Evolutionary conservation across 2,329 filamentous ascomycete species (phyloP).

Genomic region (Ilyonectria mors-panacis): DNA sequence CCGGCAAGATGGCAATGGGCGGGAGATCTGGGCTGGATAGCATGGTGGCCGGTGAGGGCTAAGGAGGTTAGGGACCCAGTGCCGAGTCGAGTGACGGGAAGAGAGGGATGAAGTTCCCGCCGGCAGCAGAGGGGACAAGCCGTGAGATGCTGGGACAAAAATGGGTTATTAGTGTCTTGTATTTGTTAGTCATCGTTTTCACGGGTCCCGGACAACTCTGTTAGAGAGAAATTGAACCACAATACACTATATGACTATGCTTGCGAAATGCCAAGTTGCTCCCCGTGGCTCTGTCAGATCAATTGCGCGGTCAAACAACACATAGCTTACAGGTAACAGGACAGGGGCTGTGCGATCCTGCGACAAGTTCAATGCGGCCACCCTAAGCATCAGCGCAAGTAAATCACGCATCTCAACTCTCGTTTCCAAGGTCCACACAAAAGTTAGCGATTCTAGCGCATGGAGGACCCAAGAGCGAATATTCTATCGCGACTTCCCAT

Average conservation of each 20-base stretch:
- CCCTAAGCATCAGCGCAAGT: not conserved
- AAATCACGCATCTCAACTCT: not conserved
- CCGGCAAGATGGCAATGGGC: slow-evolving; percentile 53
- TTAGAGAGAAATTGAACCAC: not conserved
- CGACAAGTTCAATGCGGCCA: not conserved
- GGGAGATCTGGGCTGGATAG: slow-evolving; percentile 50
- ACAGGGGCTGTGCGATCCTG: not conserved
- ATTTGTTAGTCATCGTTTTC: no score
- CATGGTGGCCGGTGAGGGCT: slow-evolving; percentile 47
- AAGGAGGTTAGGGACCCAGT: slow-evolving; percentile 54
- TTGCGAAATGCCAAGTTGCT: not conserved
- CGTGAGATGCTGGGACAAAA: not conserved
- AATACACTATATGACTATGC: not conserved
- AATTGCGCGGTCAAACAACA: not conserved
- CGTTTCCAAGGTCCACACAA: not conserved
- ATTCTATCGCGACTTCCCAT: not conserved
- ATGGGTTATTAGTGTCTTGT: not conserved
- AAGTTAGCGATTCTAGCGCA: not conserved
- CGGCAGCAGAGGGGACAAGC: slow-evolving; percentile 20
- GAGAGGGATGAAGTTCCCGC: slow-evolving; percentile 56
- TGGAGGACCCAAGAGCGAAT: not conserved
- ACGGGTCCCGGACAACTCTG: no score
- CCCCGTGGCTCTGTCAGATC: not conserved
- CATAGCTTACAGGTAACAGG: not conserved
- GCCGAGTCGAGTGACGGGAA: slow-evolving; percentile 46